phyloP scores from a whole-genome alignment of 1,284 basidiomycete species.

The Vanrija sp. region DNA sequence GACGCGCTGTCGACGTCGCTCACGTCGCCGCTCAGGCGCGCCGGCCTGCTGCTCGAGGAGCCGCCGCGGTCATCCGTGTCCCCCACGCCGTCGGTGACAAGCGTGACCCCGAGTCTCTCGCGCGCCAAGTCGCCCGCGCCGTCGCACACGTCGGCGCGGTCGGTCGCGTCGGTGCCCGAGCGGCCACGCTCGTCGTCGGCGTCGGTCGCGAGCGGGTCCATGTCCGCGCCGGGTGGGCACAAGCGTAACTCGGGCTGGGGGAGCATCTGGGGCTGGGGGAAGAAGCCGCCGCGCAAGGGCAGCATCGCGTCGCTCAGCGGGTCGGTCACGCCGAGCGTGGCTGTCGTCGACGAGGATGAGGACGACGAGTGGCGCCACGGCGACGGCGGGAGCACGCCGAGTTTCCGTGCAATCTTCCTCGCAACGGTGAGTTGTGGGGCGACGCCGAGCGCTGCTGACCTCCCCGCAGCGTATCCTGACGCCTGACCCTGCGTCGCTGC shows the following conservation, averaged over 20 bases:
- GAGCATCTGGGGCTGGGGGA: conserved; percentile 16
- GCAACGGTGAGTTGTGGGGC: conserved; percentile 37
- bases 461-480: conserved; percentile 67
- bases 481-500: conserved; percentile 68
- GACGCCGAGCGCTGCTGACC: neutral
- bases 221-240: neutral
- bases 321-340: neutral
- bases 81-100: no score
- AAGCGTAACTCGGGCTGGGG: neutral
- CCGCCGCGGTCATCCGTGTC: no score
- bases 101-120: neutral
- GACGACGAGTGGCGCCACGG: conserved; percentile 38
- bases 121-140: conserved; percentile 1
- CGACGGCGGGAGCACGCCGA: conserved; percentile 42
- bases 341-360: conserved; percentile 18
- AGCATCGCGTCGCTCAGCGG: conserved; percentile 5
- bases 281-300: conserved; percentile 7
- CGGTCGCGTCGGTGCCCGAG: no score
- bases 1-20: conserved; percentile 15
- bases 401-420: conserved; percentile 42
- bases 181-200: neutral
- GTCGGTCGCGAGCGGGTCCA: neutral
- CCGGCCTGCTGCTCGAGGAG: no score
- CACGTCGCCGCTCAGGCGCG: conserved; percentile 6
- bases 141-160: conserved; percentile 1